phyloP scores from a whole-genome alignment of 2,329 filamentous ascomycete species.

The Monosporascus sp. region DNA sequence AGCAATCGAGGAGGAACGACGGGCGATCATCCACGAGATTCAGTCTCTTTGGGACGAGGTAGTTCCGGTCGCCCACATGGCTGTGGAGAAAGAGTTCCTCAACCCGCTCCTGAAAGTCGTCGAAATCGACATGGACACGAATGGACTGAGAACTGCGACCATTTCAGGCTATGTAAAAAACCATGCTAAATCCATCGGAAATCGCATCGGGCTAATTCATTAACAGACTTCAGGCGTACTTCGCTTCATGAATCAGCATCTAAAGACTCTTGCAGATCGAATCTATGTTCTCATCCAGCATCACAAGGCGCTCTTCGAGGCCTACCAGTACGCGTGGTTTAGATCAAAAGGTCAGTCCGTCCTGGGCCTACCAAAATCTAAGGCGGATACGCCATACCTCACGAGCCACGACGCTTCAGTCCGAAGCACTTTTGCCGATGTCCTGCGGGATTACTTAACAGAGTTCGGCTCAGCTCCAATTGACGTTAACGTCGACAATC shows the following conservation, averaged over 20 bases:
- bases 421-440: not conserved
- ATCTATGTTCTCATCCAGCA: slow-evolving; percentile 16
- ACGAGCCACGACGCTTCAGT: not conserved
- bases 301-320: slow-evolving; percentile 16
- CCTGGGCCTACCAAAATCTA: not conserved
- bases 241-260: slow-evolving; percentile 20
- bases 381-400: not conserved
- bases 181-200: not conserved
- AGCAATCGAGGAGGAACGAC: slow-evolving; percentile 15
- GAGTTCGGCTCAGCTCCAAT: not conserved
- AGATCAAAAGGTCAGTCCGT: not conserved
- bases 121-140: slow-evolving; percentile 2
- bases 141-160: slow-evolving; percentile 7
- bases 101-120: slow-evolving; percentile 16
- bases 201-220: slow-evolving; percentile 1
- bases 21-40: slow-evolving; percentile 23
- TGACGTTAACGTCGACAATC: not conserved
- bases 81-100: slow-evolving; percentile 25
- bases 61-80: slow-evolving; percentile 30
- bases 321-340: slow-evolving; percentile 6
- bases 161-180: slow-evolving; percentile 16
- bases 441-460: not conserved
- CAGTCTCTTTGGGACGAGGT: slow-evolving; percentile 30
- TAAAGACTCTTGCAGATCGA: slow-evolving; percentile 12
- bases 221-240: slow-evolving; percentile 19